Conservation (phyloP, 2,329 filamentous ascomycete species). For the Calonectria henricotiae region DNA sequence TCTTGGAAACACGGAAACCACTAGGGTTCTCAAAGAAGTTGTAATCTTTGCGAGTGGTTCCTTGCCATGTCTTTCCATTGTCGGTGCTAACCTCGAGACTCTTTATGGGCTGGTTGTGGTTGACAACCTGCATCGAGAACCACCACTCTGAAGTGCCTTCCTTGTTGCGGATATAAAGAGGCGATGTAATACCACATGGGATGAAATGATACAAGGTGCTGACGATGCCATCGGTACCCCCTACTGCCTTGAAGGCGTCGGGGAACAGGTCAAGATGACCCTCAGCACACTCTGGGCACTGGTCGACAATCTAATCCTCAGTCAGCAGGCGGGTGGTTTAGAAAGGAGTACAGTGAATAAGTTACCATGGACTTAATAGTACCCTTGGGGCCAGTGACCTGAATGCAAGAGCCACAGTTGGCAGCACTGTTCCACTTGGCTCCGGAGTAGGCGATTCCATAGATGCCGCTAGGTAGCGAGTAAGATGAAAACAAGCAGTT, state of each 20-base stretch:
- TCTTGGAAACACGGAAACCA: conserved; percentile 70
- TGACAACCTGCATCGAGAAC: conserved; percentile 73
- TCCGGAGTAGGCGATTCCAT: conserved; percentile 75
- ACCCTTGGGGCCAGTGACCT: conserved; percentile 72
- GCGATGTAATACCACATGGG: conserved; percentile 62
- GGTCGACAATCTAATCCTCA: conserved; percentile 60
- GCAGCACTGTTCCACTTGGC: conserved; percentile 71
- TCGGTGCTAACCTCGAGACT: conserved; percentile 75
- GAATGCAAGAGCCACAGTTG: conserved; percentile 75
- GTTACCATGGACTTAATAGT: conserved; percentile 76
- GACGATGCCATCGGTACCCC: conserved; percentile 58
- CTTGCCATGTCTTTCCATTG: conserved; percentile 73
- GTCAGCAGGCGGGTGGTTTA: conserved; percentile 12
- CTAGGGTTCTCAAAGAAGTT: conserved; percentile 76
- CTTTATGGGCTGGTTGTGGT: conserved; percentile 71
- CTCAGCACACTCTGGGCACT: conserved; percentile 62
- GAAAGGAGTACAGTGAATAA: neutral
- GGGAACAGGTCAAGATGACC: conserved; percentile 65
- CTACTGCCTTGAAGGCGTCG: conserved; percentile 60
- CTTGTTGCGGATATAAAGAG: conserved; percentile 64
- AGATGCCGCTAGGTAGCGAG: conserved; percentile 72
- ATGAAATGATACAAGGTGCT: conserved; percentile 58
- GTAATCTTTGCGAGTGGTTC: conserved; percentile 69
- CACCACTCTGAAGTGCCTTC: conserved; percentile 61
- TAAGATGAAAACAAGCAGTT: conserved; percentile 77